A percentile compares a stretch with the other conserved stretches of the same genome.
Conservation (phyloP, 2,329 filamentous ascomycete genomes). For the Graphilbum ipis-grandicollis region DNA sequence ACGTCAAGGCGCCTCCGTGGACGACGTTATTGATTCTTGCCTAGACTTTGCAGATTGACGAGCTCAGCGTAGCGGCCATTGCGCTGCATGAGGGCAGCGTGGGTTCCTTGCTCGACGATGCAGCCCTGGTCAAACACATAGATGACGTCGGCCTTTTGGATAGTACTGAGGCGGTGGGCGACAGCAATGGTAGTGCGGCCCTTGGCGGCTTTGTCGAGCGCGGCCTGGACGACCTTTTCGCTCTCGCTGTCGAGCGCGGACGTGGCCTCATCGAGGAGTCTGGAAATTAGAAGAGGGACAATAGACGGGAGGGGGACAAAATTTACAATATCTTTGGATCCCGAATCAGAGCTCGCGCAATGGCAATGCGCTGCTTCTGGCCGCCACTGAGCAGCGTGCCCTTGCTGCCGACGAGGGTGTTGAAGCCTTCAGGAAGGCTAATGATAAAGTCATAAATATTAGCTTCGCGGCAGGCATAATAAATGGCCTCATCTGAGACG, state of each 20-base stretch:
- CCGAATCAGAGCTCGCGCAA: constrained; percentile 79
- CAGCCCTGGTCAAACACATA: constrained; percentile 90
- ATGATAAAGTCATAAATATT: constrained; percentile 89
- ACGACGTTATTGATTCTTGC: constrained; percentile 24
- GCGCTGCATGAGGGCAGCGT: constrained; percentile 51
- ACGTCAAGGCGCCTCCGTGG: neutral
- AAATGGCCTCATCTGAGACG: constrained; percentile 54
- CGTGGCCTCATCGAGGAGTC: constrained; percentile 64
- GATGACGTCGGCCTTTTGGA: constrained; percentile 86
- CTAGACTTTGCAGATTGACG: constrained; percentile 64
- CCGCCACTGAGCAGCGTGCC: constrained; percentile 74
- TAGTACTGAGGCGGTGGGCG: constrained; percentile 79
- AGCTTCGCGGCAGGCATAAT: constrained; percentile 70
- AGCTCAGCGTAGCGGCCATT: constrained; percentile 62
- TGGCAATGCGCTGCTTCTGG: constrained; percentile 88
- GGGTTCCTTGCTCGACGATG: constrained; percentile 72
- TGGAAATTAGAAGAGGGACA: neutral
- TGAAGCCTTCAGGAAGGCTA: constrained; percentile 66
- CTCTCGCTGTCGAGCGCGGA: constrained; percentile 59
- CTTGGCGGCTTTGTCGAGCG: constrained; percentile 65
- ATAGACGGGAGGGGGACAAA: neutral
- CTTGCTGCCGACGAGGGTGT: constrained; percentile 73
- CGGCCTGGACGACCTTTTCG: constrained; percentile 66
- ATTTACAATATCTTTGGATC: constrained; percentile 59
- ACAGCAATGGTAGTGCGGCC: constrained; percentile 86